These are phyloP conservation scores for Pseudomassariella vexata DNA, from an alignment of 2,329 filamentous ascomycete species.

Conservation along the genomic window DNA sequence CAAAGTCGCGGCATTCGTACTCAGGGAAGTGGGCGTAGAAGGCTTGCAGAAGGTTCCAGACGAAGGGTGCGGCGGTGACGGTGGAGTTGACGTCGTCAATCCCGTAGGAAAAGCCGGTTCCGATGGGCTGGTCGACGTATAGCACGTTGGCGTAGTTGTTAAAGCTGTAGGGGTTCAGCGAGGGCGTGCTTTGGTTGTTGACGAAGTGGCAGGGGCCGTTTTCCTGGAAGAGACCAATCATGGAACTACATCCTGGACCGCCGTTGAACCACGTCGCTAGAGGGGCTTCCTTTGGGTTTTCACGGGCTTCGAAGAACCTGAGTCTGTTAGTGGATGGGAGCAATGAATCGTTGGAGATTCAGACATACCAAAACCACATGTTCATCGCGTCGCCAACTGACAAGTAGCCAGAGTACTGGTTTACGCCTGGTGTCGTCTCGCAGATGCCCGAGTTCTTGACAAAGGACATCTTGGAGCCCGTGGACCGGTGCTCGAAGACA, in stretches of 20 bases:
- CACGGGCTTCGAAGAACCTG: slow-evolving; percentile 44
- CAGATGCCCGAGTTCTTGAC: slow-evolving; percentile 45
- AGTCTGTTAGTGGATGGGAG: slow-evolving; percentile 5
- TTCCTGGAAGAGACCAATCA: slow-evolving; percentile 43
- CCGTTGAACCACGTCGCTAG: slow-evolving; percentile 58
- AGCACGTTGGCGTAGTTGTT: slow-evolving; percentile 61
- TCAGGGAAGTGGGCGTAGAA: slow-evolving; percentile 33
- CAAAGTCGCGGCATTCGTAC: slow-evolving; percentile 43
- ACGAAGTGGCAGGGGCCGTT: slow-evolving; percentile 42
- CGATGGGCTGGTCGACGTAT: slow-evolving; percentile 60
- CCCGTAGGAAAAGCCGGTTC: slow-evolving; percentile 28
- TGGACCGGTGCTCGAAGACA: slow-evolving; percentile 39
- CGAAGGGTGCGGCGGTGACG: slow-evolving; percentile 32
- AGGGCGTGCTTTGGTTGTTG: slow-evolving; percentile 41
- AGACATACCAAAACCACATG: slow-evolving; percentile 14
- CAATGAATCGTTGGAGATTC: neutral
- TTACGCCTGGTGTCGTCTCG: slow-evolving; percentile 41
- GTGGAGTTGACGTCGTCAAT: slow-evolving; percentile 35
- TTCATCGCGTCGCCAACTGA: slow-evolving; percentile 27
- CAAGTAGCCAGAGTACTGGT: slow-evolving; percentile 43
- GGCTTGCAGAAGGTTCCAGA: slow-evolving; percentile 35
- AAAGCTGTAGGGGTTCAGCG: slow-evolving; percentile 55
- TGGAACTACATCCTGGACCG: slow-evolving; percentile 52
- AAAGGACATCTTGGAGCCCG: slow-evolving; percentile 34
- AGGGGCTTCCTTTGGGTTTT: slow-evolving; percentile 45